Base-by-base conservation (phyloP, 2,329 filamentous ascomycete species). In the Knufia fluminis region DNA sequence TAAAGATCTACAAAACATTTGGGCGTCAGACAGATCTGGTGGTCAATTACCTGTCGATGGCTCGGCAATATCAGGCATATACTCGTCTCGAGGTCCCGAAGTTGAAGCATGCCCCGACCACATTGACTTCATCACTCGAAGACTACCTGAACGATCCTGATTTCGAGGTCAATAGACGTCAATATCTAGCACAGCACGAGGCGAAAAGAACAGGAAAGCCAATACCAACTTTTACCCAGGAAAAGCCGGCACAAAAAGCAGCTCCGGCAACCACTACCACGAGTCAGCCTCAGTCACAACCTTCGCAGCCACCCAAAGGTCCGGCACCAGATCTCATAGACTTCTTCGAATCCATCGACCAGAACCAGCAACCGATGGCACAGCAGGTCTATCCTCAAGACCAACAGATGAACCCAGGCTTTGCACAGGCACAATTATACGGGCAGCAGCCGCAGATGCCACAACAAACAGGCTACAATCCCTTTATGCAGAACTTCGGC, bases 71-170 rank as follows among this genome's bases (percentile, higher is more conserved):
- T 64, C 89, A 97, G 68, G 84, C 90, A 63, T 87, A 90, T 55
- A 98, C 92, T 3, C 77, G 91, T 53, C 78, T 98, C 33, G 88
- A 96, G 62, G 94, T 98, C 6, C 92, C 92, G 8, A 96, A 95
- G 71, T 77, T 98, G 57, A 97, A 96, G 71, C 92, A 98, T 65
- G 92, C 92, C 4, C 94, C 92, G 1, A 90, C 94, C 1, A 94
- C 92, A 62, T 70, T 98, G 46, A 86, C 87, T 14, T 83, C 83
- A 22, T 88, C 94, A 49, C 76, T 98, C 22, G 89, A 97, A 65
- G 92, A 98, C 59, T 97, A 98, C 63, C 72, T 98, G 40, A 83
- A 90, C 55, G 92, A 98, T 61, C 82, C 88, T 2, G 92, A 98
- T 65, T 98, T 98, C 61, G 92, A 98, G 60, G 78, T 90, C 49